Evolutionary conservation across 306 rosid genomes (phyloP), one percentile per base, ranked within the genome.

Genomic region (Trifolium repens): DNA sequence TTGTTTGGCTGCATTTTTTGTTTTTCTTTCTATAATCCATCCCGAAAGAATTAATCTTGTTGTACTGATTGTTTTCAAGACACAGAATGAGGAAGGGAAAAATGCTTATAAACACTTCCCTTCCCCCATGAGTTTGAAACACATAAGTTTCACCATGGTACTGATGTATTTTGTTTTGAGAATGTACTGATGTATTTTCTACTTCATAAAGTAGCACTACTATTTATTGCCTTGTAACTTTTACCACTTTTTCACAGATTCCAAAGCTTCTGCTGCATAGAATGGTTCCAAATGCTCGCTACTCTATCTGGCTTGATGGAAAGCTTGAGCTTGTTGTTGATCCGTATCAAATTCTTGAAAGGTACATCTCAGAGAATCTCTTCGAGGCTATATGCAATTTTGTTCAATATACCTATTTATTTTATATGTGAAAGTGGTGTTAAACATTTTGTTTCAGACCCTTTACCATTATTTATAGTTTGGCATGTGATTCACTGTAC

Each of bases 221-320:
- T 60, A 69, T 76, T 27, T 50, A 35, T 22, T 43, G 24, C 17
- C 35, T 52, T 81, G 69, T 85, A 74, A 77, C 54, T 69, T 74
- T 44, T 46, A 58, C 68, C 63, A 65, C 63, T 72, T 70, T 78
- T 75, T 71, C 54, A 60, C 93, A 94, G 98, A 89, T 94, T 80
- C 98, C 98, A 12, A 94, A 94, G 89, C 96, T 94, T 76, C 70
- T 94, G 70, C 54, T 94, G 87, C 98, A 94, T 84, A 88, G 97
- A 80, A 64, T 91, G 89, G 83, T 85, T 89, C 98, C 98, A 40
- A 90, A 89, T 88, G 91, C 90, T 43, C 93, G 94, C 80, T 94
- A 81, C 84, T 91, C 98, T 34, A 80, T 94, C 63, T 94, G 98
- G 97, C 40, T 90, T 52, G 98, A 94, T 76, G 98, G 98, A 75